Evolutionary conservation across 306 rosid species (phyloP).

Genomic region (Prunus kanzakura): DNA sequence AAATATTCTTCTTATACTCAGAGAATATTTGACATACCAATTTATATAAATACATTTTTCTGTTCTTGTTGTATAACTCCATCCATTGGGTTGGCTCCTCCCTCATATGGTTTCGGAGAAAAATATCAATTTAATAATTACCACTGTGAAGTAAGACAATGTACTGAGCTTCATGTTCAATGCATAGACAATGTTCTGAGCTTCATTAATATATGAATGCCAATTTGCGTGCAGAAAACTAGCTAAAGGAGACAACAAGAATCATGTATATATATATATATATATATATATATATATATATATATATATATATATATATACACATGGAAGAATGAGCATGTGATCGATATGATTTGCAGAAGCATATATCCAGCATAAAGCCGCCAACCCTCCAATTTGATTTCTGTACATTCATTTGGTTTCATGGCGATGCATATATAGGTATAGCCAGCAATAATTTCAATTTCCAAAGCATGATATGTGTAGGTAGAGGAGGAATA

Average conservation of each 20-base stretch:
- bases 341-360: slow-evolving; percentile 13
- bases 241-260: slow-evolving; percentile 29
- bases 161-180: neutral
- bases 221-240: neutral
- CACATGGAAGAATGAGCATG: slow-evolving; percentile 19
- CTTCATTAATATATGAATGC: neutral
- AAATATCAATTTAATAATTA: neutral
- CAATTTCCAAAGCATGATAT: no score
- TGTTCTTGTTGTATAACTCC: neutral
- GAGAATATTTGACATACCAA: neutral
- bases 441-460: no score
- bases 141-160: neutral
- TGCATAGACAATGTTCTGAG: neutral
- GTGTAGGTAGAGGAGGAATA: no score
- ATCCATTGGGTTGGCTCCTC: no score
- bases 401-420: neutral
- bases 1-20: neutral
- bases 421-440: neutral
- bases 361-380: neutral
- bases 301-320: neutral
- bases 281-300: no score
- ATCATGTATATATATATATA: slow-evolving; percentile 12
- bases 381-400: neutral
- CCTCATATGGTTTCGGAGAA: neutral
- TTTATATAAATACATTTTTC: neutral